Evolutionary conservation across 345 rosid species (phyloP).

Genomic region (Citrus mangshanensis): DNA sequence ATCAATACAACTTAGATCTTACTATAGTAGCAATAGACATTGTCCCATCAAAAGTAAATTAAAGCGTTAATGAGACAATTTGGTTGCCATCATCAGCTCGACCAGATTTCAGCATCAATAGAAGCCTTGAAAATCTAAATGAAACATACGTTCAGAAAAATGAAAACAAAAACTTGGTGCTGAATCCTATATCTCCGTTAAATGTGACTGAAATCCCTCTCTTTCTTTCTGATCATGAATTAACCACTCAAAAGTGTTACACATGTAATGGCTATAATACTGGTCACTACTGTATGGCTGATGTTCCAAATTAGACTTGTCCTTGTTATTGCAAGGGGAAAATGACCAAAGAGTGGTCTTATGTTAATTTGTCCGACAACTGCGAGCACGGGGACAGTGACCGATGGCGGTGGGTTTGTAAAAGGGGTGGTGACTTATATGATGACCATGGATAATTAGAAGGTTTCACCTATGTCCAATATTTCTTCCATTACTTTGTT

Average conservation of each 20-base stretch:
- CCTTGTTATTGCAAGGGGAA: neutral
- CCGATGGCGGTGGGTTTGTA: slow-evolving; percentile 17
- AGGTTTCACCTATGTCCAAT: slow-evolving; percentile 20
- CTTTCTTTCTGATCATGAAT: neutral
- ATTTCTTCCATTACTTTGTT: neutral
- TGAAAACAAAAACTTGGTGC: neutral
- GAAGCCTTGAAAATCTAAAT: neutral
- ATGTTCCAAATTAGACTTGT: neutral
- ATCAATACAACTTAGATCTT: too few relatives aligned
- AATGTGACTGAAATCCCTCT: neutral
- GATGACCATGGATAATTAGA: slow-evolving; percentile 28
- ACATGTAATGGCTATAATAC: neutral
- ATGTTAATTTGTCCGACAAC: neutral
- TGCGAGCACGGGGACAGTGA: too few relatives aligned
- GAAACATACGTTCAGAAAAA: neutral
- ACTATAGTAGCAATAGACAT: too few relatives aligned
- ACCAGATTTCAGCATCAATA: too few relatives aligned
- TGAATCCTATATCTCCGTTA: neutral
- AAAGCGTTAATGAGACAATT: too few relatives aligned
- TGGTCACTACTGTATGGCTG: neutral
- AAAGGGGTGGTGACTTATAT: slow-evolving; percentile 29
- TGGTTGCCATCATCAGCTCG: too few relatives aligned
- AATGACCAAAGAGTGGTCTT: neutral
- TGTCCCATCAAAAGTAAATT: too few relatives aligned
- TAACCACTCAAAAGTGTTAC: neutral